Evolutionary conservation across 2,329 filamentous ascomycete species (phyloP), one percentile per base, ranked within the genome.

Genomic region (Sporothrix luriei): DNA sequence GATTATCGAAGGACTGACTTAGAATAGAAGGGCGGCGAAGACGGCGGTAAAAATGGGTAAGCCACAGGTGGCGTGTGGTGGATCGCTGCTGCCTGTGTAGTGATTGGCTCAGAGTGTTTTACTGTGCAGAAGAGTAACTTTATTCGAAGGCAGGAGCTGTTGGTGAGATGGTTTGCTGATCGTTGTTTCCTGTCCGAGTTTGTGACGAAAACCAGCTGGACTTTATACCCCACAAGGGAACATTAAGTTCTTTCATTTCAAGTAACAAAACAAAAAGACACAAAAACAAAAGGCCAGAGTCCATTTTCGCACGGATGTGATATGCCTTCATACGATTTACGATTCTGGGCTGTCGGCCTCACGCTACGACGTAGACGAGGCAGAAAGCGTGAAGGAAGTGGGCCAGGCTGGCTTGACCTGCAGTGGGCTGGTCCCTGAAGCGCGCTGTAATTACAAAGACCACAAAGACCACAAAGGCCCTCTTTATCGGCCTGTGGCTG

Each of bases 11-110:
- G 40, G 38, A 10, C 10, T 40, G 10, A 40, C 38, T 40, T 16
- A 19, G 59, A 52, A 9, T 29, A n/a, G 46, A 52, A 66, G 26
- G 48, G 48, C 62, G 62, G 62, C 62, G 46, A 52, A 52, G 48
- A 40, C 61, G 62, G 62, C 46, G 48, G 62, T 52, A 66, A 64
- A 65, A 65, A 38, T 48, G 43, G 40, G 40, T 49, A 64, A 65
- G 61, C 61, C 43, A 29, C 24, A 51, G 61, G 61, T 51, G 46
- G 61, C 61, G 26, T 26, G 19, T 49, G 24, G 61, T 29, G 57
- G 54, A 19, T 21, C 57, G 57, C 57, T 62, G 57, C 40, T 62
- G 57, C 57, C 55, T 62, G 21, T 46, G 57, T 26, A 62, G 9
- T 46, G 21, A 46, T 46, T 62, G 57, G 38, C 21, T 46, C 10